Percentiles rank a stretch among this genome's conserved stretches.
phyloP scores from a whole-genome alignment of 2,329 filamentous ascomycete genomes.

The Coccinonectria pachysandricola region DNA sequence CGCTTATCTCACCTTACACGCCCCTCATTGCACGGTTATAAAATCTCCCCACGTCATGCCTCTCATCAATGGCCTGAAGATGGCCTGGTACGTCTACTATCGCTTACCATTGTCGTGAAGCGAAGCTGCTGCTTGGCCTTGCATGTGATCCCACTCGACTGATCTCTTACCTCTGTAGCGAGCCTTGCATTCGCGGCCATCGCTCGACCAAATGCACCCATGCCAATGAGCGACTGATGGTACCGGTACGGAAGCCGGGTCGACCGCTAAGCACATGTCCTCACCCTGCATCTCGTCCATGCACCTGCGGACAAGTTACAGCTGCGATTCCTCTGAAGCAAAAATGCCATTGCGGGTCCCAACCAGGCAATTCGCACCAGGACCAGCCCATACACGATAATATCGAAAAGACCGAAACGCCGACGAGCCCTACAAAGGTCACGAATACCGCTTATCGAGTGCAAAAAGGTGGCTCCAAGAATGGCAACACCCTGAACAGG shows the following conservation, averaged over 20 bases:
- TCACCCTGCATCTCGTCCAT: slow-evolving; percentile 51
- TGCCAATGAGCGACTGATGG: slow-evolving; percentile 54
- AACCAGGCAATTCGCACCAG: slow-evolving; percentile 14
- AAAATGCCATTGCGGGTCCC: slow-evolving; percentile 41
- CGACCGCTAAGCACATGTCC: slow-evolving; percentile 60
- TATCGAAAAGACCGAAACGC: slow-evolving; percentile 13
- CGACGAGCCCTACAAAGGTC: slow-evolving; percentile 23
- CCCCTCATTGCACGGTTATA: too few relatives aligned
- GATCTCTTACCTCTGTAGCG: slow-evolving; percentile 32
- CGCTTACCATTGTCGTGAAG: neutral
- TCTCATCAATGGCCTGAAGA: slow-evolving; percentile 59
- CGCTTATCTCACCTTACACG: too few relatives aligned
- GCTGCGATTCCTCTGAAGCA: slow-evolving; percentile 51
- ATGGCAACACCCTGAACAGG: slow-evolving; percentile 18
- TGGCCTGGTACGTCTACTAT: slow-evolving; percentile 54
- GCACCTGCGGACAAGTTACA: slow-evolving; percentile 53
- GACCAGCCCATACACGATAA: slow-evolving; percentile 17
- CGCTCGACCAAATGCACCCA: slow-evolving; percentile 68
- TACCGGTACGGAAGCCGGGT: slow-evolving; percentile 62
- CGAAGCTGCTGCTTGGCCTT: slow-evolving; percentile 1
- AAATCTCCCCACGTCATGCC: too few relatives aligned
- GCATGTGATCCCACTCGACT: slow-evolving; percentile 1
- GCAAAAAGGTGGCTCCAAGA: slow-evolving; percentile 32
- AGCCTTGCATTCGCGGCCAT: slow-evolving; percentile 66
- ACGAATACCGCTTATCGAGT: slow-evolving; percentile 31